Base-by-base conservation (phyloP, 805 yeast species). In the Saccharomycopsis sp. region DNA sequence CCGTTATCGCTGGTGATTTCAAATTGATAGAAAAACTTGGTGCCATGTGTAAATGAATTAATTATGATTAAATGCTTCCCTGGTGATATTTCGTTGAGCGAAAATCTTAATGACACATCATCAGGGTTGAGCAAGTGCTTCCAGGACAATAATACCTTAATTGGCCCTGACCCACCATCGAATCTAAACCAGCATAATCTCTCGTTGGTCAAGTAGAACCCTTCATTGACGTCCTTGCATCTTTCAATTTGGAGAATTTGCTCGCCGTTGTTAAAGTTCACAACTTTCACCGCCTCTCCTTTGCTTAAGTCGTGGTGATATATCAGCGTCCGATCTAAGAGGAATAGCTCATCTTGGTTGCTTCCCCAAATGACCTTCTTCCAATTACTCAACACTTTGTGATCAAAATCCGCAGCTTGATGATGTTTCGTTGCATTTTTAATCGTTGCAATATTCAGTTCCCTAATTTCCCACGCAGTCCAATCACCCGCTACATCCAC, bases 131-230 rank as follows among this genome's bases (percentile, higher is more conserved):
- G 59, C 48, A 63, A 74, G 59, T 87, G 96, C 49, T 79, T 81
- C 89, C 94, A 84, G 0, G 89, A 73, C 1, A 86, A 54, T 2
- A 75, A 48, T 8, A 46, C 83, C 24, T 61, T 61, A n/a, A 75
- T 56, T 3, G 61, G 59, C 6, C 51, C 55, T 1, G 62, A 60
- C 13, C 52, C 43, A 14, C 57, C 57, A 2, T 53, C 38, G 9
- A 65, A 50, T 16, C 60, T 65, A 16, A 81, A 53, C 69, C 88
- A 64, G 0, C 77, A 70, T 5, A 88, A 41, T 53, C 84, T 89
- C 45, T 71, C 74, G 1, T 87, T 71, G 0, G 95, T 85, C 22
- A 87, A 61, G 4, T 84, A 54, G 33, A 82, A 69, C 3, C 71
- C 62, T 47, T 68, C 64, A 2, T 62, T 52, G 6, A 58, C 66